Conservation (phyloP, 305 asterid genomes). For the Stenogyne calaminthoides region DNA sequence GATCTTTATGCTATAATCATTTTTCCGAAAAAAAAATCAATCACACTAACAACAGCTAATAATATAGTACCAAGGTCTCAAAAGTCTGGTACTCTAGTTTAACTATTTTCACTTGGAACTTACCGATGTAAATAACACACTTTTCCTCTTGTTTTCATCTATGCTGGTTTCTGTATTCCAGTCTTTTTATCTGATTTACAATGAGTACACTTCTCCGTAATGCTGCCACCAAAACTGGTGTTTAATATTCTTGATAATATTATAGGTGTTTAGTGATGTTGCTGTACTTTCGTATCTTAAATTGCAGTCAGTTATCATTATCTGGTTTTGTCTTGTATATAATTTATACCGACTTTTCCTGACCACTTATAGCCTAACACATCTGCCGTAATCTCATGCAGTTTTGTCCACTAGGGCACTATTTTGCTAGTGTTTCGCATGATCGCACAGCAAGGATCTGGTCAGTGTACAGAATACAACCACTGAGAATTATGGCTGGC, state of each 20-base stretch:
- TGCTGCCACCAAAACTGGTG: not conserved
- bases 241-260: not conserved
- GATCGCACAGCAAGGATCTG: conserved; percentile 97
- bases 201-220: not conserved
- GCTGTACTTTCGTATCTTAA: not conserved
- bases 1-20: not conserved
- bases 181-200: not conserved
- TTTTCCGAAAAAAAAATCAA: not conserved
- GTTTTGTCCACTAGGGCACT: conserved; percentile 96
- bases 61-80: not conserved
- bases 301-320: not conserved
- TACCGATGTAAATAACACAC: not conserved
- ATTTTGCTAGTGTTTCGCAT: conserved; percentile 97
- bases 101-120: not conserved
- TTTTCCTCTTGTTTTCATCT: not conserved
- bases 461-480: conserved; percentile 91
- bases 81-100: not conserved
- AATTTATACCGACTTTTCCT: conserved; percentile 8
- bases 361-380: conserved; percentile 15
- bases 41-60: not conserved
- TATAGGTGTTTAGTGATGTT: not conserved
- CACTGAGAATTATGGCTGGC: conserved; percentile 95
- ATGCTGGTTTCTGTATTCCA: conserved; percentile 1
- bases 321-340: not conserved
- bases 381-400: conserved; percentile 46